Base-by-base conservation (phyloP, 2,329 filamentous ascomycete species). In the Aspergillus awamori region DNA sequence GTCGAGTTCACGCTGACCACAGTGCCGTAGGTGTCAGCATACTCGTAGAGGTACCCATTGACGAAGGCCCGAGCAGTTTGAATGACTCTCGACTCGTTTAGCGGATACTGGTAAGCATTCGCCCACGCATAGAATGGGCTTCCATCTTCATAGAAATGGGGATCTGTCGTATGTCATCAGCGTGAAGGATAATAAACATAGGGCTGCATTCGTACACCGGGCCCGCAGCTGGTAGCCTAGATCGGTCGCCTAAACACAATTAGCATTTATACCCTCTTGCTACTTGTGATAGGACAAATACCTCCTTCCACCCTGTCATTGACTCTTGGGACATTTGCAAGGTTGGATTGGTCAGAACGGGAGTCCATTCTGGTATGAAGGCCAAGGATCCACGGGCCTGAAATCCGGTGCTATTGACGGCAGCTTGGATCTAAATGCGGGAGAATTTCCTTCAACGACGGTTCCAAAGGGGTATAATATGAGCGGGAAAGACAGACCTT, bases 291-390 rank as follows among this genome's bases (percentile, higher is more conserved):
- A 5, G 8, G 11, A 8, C n/a, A 15, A 1, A 2, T 15, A 55
- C 53, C 39, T 90, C 88, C 65, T 87, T 87, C 68, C 84, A 86
- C 0, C 88, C 88, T 1, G 87, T 88, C 5, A 83, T 77, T 20
- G 84, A 87, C 47, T 87, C 72, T 69, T 86, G 84, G 4, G 84
- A 77, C 22, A 89, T 85, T 69, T 90, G 84, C 8, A 80, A 75
- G 0, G 74, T 72, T 0, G 86, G 83, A 59, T 86, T 76, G 1
- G 79, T 83, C 28, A 89, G 75, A 1, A 84, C 83, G 0, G 86
- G 83, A 60, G 81, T 75, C 88, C 88, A 90, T 3, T 74, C 74
- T 11, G 82, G 76, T 30, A 90, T 75, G 67, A 90, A 90, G 0
- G 79, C 74, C 39, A 90, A 74, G 1, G 79, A 72, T 3, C 84